Conservation (phyloP, 2,329 filamentous ascomycete genomes). For the Stachybotrys chartarum region DNA sequence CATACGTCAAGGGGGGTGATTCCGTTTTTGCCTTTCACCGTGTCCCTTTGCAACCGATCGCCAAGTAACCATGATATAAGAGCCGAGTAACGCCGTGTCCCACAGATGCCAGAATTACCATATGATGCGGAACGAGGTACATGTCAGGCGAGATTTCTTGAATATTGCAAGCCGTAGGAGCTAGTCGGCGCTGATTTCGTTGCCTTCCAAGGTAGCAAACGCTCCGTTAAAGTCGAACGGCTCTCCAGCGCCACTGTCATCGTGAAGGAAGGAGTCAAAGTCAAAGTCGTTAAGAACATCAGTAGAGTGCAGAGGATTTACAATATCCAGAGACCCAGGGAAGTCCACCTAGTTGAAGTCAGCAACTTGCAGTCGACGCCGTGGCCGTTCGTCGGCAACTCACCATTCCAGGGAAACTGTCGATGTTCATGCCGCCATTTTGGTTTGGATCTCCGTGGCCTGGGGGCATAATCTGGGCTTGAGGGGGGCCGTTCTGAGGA, state of each 20-base stretch:
- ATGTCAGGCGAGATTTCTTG: not conserved
- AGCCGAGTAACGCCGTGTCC: conserved; percentile 30
- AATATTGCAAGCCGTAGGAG: not conserved
- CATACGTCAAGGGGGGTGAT: not conserved
- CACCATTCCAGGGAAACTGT: conserved; percentile 37
- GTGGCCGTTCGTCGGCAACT: conserved; percentile 10
- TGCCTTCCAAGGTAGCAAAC: conserved; percentile 46
- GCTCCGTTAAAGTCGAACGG: conserved; percentile 48
- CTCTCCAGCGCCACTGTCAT: conserved; percentile 38
- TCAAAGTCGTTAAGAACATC: conserved; percentile 62
- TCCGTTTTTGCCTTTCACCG: not conserved
- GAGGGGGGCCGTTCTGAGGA: conserved; percentile 15
- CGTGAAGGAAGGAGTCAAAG: conserved; percentile 60
- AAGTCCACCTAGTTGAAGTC: conserved; percentile 33
- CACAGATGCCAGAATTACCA: conserved; percentile 29
- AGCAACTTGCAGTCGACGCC: not conserved
- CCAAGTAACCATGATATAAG: conserved; percentile 33
- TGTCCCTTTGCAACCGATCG: conserved; percentile 24
- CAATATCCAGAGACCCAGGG: conserved; percentile 40
- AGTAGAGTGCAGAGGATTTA: conserved; percentile 43
- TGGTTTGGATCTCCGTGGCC: conserved; percentile 41
- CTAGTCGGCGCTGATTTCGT: conserved; percentile 53
- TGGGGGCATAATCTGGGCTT: conserved; percentile 34
- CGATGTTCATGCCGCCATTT: conserved; percentile 36
- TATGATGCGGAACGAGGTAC: not conserved